Evolutionary conservation across 1,139 yeast genomes (phyloP), one percentile per base, ranked within the genome.

Genomic region (Pichia sp.): DNA sequence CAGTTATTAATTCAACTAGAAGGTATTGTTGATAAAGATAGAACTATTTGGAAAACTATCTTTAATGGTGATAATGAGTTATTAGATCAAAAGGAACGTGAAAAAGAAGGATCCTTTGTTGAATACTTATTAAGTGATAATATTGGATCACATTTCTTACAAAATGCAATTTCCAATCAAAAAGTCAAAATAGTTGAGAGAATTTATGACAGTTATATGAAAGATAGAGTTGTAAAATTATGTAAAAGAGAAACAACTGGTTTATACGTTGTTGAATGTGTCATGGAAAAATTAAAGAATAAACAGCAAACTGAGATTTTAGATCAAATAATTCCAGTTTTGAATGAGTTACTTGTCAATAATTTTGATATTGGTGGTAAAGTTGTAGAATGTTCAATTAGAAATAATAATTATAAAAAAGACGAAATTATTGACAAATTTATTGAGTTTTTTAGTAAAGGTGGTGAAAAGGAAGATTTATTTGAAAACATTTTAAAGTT

Each of bases 71-170:
- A 53, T 44, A 33, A 51, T 41, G 54, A 46, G 27, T 61, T 66
- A 51, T 74, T 73, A 38, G 63, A 62, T 45, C 53, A 56, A 11
- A 58, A 57, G 31, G 76, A 72, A 51, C 83, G 84, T 53, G 60
- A 80, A 0, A 79, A 82, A 53, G 96, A 90, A 66, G 90, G 81
- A 58, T 80, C 93, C 1, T 90, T 86, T 67, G 84, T 90, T 42
- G 96, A 90, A 65, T 87, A 87, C 64, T 73, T 91, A 53, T 71
- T 91, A 49, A 83, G 95, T 8, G 96, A 91, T 64, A 76, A 96
- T 0, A 89, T 90, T 18, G 99, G 98, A 0, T 85, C 96, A 1
- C 97, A 90, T 69, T 90, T 91, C 71, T 73, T 91, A 44, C 91
- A 91, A 68, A 77, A 84, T 22, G 77, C 83, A 27, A 74, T 91